A percentile compares a stretch with the other conserved stretches of the same genome.
phyloP scores from a whole-genome alignment of 225 moss, liverwort and hornwort genomes.

The Neckera pumila region DNA sequence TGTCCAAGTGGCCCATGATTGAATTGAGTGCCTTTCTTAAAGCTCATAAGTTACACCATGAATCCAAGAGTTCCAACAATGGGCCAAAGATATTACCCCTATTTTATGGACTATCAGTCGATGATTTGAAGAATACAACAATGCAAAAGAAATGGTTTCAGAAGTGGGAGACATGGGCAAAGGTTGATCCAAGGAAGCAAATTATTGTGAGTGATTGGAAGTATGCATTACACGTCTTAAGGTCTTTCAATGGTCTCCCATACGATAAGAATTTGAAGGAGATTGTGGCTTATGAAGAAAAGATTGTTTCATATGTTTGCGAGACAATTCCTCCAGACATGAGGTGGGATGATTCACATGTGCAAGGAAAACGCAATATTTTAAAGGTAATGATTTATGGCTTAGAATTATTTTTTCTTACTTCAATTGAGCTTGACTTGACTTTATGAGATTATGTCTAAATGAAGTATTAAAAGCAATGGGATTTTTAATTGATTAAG shows the following conservation, averaged over 20 bases:
- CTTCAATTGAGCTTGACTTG: background rate
- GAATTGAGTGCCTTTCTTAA: background rate
- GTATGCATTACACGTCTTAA: background rate
- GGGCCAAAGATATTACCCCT: background rate
- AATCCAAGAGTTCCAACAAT: background rate
- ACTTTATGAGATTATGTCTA: background rate
- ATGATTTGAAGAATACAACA: background rate
- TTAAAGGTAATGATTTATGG: background rate
- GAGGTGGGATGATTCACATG: background rate
- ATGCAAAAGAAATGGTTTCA: background rate
- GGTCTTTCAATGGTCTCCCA: background rate
- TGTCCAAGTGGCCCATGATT: background rate
- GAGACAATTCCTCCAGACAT: fast-evolving
- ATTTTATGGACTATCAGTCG: background rate
- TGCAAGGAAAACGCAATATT: background rate
- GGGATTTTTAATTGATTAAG: background rate
- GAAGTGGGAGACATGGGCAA: background rate
- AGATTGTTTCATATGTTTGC: background rate
- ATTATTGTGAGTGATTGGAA: background rate
- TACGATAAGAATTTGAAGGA: background rate
- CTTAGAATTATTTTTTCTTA: no score
- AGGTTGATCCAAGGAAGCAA: background rate
- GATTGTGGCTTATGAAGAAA: background rate
- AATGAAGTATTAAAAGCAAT: background rate
- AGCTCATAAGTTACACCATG: background rate